These are phyloP conservation scores for Blumeria hordei DNA, from an alignment of 2,329 filamentous ascomycete genomes.

Conservation along the genomic window DNA sequence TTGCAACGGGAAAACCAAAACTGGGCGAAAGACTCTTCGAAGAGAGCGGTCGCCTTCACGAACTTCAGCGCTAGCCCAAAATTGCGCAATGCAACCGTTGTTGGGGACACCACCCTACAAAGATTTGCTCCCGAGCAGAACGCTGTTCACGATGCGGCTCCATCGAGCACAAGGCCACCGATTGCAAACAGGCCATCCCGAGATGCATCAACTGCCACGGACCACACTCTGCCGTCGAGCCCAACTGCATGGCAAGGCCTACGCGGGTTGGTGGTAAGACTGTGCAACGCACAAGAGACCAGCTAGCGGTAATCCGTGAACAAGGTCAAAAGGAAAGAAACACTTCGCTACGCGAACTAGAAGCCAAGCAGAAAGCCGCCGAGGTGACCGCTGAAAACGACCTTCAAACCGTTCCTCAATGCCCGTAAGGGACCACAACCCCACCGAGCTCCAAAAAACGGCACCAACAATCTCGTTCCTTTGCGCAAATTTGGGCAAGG, in stretches of 20 bases:
- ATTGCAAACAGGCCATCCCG: background rate
- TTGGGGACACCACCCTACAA: background rate
- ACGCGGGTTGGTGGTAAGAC: background rate
- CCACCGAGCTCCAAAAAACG: background rate
- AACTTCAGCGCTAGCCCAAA: background rate
- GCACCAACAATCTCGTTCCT: background rate
- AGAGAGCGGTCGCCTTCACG: background rate
- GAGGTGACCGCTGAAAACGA: background rate
- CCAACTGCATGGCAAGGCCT: background rate
- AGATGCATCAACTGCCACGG: background rate
- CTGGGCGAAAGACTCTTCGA: background rate
- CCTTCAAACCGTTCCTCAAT: background rate
- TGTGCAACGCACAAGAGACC: background rate
- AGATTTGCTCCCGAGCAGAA: background rate
- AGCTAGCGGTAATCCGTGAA: background rate
- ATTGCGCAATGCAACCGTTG: background rate
- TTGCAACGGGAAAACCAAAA: background rate
- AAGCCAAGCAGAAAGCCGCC: background rate
- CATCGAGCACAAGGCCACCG: background rate
- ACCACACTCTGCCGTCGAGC: background rate
- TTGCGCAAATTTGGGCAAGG: background rate
- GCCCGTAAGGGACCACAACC: background rate
- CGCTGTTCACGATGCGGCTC: background rate
- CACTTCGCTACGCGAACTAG: background rate
- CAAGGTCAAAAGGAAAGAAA: background rate